Evolutionary conservation across 345 rosid genomes (phyloP), one percentile per base, ranked within the genome.

Genomic region (Gossypium bickii): DNA sequence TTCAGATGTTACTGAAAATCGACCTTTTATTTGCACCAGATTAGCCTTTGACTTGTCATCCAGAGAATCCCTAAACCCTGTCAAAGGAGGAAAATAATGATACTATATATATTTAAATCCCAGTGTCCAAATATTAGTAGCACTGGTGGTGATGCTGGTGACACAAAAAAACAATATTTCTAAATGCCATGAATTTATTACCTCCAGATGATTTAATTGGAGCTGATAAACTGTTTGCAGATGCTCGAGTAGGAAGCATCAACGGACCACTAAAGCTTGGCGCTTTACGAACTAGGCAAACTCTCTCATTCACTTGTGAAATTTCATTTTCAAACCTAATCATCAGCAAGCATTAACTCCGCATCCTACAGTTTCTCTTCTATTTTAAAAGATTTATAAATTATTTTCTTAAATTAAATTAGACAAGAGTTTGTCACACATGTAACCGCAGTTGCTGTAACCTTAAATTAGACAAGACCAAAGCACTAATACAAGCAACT

Each of bases 201-300:
- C 99, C 99, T 90, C 88, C 93, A 38, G 99, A 91, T 76, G 93
- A 89, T 79, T 93, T 96, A 55, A 87, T 91, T 24, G 99, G 99
- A 85, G 98, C 99, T 71, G 99, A 96, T 77, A 93, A 83, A 71
- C 99, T 96, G 83, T 96, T 96, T 59, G 99, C 92, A 38, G 99
- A 96, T 79, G 99, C 99, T 76, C 97, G 88, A 71, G 82, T 96
- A 67, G 99, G 85, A 82, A 96, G 99, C 89, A 82, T 89, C 79
- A 93, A 80, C 48, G 98, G 99, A 79, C 99, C 99, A 75, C 99
- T 96, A 80, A 96, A 89, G 84, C 97, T 93, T 27, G 98, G 97
- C 68, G 83, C 89, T 84, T 84, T 90, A 62, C 90, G 89, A 72
- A 80, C 81, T 66, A 85, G 79, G 68, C 71, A 78, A 53, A 73